Conservation (phyloP, 1,139 yeast genomes). For the Kluyveromyces sp. region DNA sequence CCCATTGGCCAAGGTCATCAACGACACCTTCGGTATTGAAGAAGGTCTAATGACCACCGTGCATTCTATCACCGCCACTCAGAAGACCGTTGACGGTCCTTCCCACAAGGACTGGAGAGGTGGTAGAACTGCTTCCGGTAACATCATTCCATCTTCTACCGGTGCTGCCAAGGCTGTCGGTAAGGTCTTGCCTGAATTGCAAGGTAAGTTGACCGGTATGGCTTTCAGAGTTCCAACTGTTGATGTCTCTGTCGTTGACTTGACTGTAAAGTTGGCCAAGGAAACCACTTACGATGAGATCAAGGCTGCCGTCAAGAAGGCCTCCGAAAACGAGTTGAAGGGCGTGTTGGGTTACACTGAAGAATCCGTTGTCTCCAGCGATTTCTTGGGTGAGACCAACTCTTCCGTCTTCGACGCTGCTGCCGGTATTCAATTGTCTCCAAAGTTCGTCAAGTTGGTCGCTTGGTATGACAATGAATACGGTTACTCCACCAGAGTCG, state of each 20-base stretch:
- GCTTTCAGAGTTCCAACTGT: conserved; percentile 85
- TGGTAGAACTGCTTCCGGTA: conserved; percentile 89
- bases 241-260: conserved; percentile 76
- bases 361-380: conserved; percentile 80
- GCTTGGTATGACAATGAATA: conserved; percentile 88
- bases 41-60: conserved; percentile 89
- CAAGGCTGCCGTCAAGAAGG: conserved; percentile 60
- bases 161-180: conserved; percentile 94
- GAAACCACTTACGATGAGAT: conserved; percentile 72
- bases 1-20: conserved; percentile 77
- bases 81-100: conserved; percentile 89
- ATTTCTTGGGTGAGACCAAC: conserved; percentile 68
- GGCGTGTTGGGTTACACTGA: conserved; percentile 79
- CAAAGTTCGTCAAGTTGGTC: conserved; percentile 77
- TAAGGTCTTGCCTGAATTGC: conserved; percentile 77
- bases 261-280: conserved; percentile 63
- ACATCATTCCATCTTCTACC: conserved; percentile 83
- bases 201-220: conserved; percentile 87
- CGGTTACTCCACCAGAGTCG: conserved; percentile 90
- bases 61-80: conserved; percentile 85
- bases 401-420: conserved; percentile 78
- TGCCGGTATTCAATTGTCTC: conserved; percentile 82
- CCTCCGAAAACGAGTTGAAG: conserved; percentile 64
- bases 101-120: conserved; percentile 96
- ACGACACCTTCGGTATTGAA: conserved; percentile 74